Percentiles rank a stretch among this genome's conserved stretches.
Conservation (phyloP, 345 rosid genomes). For the Excoecaria cochinchinensis region DNA sequence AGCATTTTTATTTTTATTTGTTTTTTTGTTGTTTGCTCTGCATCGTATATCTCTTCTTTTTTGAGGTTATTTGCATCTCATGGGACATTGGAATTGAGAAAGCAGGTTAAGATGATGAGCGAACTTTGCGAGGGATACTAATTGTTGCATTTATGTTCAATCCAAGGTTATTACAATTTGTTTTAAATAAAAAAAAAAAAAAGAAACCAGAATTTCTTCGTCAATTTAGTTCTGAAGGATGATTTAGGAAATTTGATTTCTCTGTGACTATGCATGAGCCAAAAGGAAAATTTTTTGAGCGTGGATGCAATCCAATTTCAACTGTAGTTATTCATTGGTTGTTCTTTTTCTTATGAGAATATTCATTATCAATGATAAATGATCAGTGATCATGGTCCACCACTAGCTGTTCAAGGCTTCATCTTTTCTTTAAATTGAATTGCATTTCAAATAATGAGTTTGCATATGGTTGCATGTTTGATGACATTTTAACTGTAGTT, state of each 20-base stretch:
- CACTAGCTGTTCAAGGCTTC: not conserved
- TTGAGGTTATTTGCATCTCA: too few relatives aligned
- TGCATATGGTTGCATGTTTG: not conserved
- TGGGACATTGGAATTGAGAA: not conserved
- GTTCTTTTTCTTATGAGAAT: not conserved
- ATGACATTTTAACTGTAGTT: not conserved
- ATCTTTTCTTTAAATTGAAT: not conserved
- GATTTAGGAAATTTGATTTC: not conserved
- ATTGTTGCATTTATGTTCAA: not conserved
- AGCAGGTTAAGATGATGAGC: not conserved
- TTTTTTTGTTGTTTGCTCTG: too few relatives aligned
- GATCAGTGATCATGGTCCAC: not conserved
- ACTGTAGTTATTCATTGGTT: not conserved
- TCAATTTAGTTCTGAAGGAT: not conserved
- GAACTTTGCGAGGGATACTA: not conserved
- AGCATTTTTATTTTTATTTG: too few relatives aligned
- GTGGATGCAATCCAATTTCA: not conserved
- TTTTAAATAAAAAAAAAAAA: not conserved
- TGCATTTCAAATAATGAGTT: not conserved
- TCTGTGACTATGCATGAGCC: not conserved
- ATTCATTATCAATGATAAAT: not conserved
- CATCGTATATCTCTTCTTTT: too few relatives aligned
- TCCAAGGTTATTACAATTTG: not conserved
- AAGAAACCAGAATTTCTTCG: not conserved
- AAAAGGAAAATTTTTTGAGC: not conserved